These are phyloP conservation scores for Curvularia eragrostidis DNA, from an alignment of 2,329 filamentous ascomycete species.

Conservation along the genomic window DNA sequence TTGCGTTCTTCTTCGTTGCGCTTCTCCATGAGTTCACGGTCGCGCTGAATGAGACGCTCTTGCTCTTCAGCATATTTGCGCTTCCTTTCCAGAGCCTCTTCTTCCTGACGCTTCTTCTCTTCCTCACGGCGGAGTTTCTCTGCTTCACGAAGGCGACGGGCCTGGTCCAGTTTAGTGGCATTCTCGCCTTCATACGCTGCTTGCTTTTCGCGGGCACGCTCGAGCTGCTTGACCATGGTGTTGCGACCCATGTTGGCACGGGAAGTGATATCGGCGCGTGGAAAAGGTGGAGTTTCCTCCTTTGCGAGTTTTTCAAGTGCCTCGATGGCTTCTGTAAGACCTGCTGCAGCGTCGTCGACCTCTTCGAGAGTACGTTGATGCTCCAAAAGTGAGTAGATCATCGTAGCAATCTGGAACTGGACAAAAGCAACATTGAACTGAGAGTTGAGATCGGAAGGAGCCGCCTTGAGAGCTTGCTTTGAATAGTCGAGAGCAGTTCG, in stretches of 20 bases:
- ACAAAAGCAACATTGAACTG: conserved; percentile 99
- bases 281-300: conserved; percentile 78
- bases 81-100: conserved; percentile 74
- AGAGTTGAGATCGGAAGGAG: conserved; percentile 85
- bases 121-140: conserved; percentile 82
- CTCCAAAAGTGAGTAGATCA: conserved; percentile 77
- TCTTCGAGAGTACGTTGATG: conserved; percentile 79
- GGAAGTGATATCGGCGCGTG: conserved; percentile 87
- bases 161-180: conserved; percentile 82
- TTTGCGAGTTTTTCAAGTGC: conserved; percentile 66
- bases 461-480: conserved; percentile 73
- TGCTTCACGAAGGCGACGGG: conserved; percentile 78
- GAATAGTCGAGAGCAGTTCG: conserved; percentile 70
- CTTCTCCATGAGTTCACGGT: conserved; percentile 74
- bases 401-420: conserved; percentile 89
- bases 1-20: conserved; percentile 73
- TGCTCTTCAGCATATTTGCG: conserved; percentile 87
- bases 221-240: conserved; percentile 90
- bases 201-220: conserved; percentile 82
- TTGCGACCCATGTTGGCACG: conserved; percentile 97
- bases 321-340: conserved; percentile 85
- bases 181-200: conserved; percentile 93
- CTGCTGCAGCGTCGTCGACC: conserved; percentile 78
- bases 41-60: conserved; percentile 75
- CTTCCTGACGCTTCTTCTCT: conserved; percentile 70